Conservation (phyloP, 345 rosid species). For the Diplotaxis tenuifolia region DNA sequence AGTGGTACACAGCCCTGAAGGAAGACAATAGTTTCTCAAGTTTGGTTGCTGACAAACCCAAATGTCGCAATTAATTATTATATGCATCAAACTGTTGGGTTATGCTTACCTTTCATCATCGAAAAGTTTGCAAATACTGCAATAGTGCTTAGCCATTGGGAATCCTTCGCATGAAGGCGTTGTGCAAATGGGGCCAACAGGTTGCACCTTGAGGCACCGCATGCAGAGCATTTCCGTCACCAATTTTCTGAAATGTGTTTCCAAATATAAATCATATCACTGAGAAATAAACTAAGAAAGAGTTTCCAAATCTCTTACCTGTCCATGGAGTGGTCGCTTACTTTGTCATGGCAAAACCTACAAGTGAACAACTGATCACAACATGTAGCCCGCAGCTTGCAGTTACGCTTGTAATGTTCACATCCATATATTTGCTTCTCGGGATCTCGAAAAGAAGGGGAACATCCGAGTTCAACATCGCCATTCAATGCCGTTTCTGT, state of each 20-base stretch:
- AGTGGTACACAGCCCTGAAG: slow-evolving; percentile 74
- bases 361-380: slow-evolving; percentile 73
- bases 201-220: slow-evolving; percentile 75
- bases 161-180: slow-evolving; percentile 67
- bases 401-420: slow-evolving; percentile 85
- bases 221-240: slow-evolving; percentile 89
- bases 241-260: slow-evolving; percentile 53
- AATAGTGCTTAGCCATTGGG: slow-evolving; percentile 79
- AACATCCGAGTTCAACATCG: slow-evolving; percentile 48
- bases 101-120: slow-evolving; percentile 77
- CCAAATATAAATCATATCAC: slow-evolving; percentile 4
- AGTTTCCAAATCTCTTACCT: slow-evolving; percentile 52
- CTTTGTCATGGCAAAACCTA: slow-evolving; percentile 88
- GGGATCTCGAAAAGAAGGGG: slow-evolving; percentile 62
- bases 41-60: background rate
- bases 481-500: slow-evolving; percentile 50
- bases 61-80: background rate
- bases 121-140: slow-evolving; percentile 87
- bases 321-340: slow-evolving; percentile 86
- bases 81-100: slow-evolving; percentile 2
- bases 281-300: background rate
- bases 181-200: slow-evolving; percentile 68
- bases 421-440: slow-evolving; percentile 78
- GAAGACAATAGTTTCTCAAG: slow-evolving; percentile 18
- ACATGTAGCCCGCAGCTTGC: slow-evolving; percentile 79